Percentiles rank a stretch among this genome's conserved stretches.
These are phyloP conservation scores for Citrus hindsii DNA, from an alignment of 345 rosid species.

Conservation along the genomic window DNA sequence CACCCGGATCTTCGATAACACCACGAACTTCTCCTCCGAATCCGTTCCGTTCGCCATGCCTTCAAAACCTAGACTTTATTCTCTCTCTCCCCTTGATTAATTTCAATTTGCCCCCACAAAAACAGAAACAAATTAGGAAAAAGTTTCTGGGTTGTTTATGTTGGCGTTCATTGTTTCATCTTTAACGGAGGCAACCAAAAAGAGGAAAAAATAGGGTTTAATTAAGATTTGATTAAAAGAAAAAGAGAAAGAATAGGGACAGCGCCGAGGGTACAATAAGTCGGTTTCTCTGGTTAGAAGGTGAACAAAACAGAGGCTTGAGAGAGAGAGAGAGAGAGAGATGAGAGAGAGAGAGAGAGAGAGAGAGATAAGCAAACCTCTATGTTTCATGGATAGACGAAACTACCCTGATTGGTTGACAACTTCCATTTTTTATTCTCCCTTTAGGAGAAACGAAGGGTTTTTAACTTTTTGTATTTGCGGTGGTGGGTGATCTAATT, in stretches of 20 bases:
- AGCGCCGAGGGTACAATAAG: neutral
- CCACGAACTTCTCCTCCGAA: slow-evolving; percentile 44
- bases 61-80: neutral
- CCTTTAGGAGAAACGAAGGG: neutral
- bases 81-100: neutral
- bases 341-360: neutral
- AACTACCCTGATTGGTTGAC: slow-evolving; percentile 9
- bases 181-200: neutral
- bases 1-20: slow-evolving; percentile 55
- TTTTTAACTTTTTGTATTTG: neutral
- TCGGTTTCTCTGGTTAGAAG: slow-evolving; percentile 19
- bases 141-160: neutral
- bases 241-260: neutral
- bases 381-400: neutral
- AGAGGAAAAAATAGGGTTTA: slow-evolving; percentile 26
- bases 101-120: neutral
- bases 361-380: slow-evolving; percentile 8
- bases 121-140: neutral
- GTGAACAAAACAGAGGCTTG: neutral
- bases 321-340: no score
- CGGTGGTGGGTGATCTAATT: neutral
- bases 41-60: slow-evolving; percentile 58
- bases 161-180: neutral
- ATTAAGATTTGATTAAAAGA: neutral
- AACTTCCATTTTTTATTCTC: neutral